Evolutionary conservation across 2,329 filamentous ascomycete species (phyloP).

Genomic region (Calycina marina): DNA sequence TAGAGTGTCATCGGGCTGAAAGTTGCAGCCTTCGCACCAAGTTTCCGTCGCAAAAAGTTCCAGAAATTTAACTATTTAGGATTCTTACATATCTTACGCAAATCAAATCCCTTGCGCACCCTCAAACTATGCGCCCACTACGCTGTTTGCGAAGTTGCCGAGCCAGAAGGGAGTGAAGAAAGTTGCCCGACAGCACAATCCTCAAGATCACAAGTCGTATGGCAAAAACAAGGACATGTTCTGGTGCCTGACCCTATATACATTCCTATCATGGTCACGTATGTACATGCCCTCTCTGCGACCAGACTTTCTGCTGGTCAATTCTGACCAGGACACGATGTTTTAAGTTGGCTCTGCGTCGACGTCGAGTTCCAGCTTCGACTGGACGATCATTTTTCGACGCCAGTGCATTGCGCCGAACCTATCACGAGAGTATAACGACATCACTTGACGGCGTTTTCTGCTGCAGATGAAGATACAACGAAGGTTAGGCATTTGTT

Average conservation of each 20-base stretch:
- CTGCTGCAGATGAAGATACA: slow-evolving; percentile 7
- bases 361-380: slow-evolving; percentile 4
- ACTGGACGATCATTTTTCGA: slow-evolving; percentile 4
- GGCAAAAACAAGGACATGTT: slow-evolving; percentile 4
- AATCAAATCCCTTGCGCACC: slow-evolving; percentile 5
- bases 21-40: background rate
- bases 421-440: slow-evolving; percentile 5
- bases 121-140: slow-evolving; percentile 5
- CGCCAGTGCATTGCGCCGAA: slow-evolving; percentile 1
- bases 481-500: slow-evolving; percentile 2
- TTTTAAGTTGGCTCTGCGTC: slow-evolving; percentile 5
- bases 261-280: too few relatives aligned
- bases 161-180: slow-evolving; percentile 6
- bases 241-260: too few relatives aligned
- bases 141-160: slow-evolving; percentile 4
- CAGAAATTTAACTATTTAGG: slow-evolving; percentile 7
- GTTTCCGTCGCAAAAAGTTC: slow-evolving; percentile 3
- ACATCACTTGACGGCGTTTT: slow-evolving; percentile 6
- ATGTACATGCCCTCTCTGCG: slow-evolving; percentile 4
- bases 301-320: slow-evolving; percentile 5
- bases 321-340: slow-evolving; percentile 2
- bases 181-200: slow-evolving; percentile 5
- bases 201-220: slow-evolving; percentile 2
- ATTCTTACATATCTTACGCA: slow-evolving; percentile 6
- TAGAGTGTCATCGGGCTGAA: too few relatives aligned